These are phyloP conservation scores for Fraxinus baroniana DNA, from an alignment of 305 asterid genomes.

Conservation along the genomic window DNA sequence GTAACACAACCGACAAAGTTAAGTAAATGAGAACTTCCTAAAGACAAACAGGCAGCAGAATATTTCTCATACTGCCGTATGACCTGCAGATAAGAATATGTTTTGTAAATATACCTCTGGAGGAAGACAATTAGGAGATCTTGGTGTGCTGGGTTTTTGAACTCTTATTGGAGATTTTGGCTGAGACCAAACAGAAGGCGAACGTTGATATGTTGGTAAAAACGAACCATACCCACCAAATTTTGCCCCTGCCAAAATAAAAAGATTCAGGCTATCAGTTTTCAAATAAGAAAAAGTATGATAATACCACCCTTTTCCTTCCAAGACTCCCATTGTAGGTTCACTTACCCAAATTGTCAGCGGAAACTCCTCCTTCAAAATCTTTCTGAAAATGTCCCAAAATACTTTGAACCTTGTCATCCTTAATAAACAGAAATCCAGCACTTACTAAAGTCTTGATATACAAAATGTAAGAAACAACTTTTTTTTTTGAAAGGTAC, in stretches of 20 bases:
- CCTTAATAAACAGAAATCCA: slow-evolving; percentile 45
- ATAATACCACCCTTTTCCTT: slow-evolving; percentile 15
- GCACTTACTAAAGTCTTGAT: slow-evolving; percentile 1
- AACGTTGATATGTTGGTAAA: slow-evolving; percentile 70
- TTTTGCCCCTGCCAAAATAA: slow-evolving; percentile 62
- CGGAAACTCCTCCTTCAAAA: slow-evolving; percentile 82
- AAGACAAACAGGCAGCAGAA: slow-evolving; percentile 16
- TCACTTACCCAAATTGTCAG: slow-evolving; percentile 80
- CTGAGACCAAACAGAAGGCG: slow-evolving; percentile 59
- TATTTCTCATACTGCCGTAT: slow-evolving; percentile 14
- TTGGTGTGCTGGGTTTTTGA: slow-evolving; percentile 45
- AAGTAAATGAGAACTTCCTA: slow-evolving; percentile 27
- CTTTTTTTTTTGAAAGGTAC: no score
- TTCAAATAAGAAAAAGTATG: slow-evolving; percentile 24
- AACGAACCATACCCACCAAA: slow-evolving; percentile 94
- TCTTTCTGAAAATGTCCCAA: slow-evolving; percentile 90
- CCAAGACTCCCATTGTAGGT: slow-evolving; percentile 17
- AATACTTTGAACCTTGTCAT: slow-evolving; percentile 71
- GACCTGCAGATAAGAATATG: slow-evolving; percentile 23
- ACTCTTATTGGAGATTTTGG: slow-evolving; percentile 58
- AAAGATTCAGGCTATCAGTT: slow-evolving; percentile 26
- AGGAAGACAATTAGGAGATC: slow-evolving; percentile 40
- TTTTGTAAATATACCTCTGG: slow-evolving; percentile 51
- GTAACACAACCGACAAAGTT: slow-evolving; percentile 38
- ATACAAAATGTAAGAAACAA: background rate